Base-by-base conservation (phyloP, 2,329 filamentous ascomycete genomes). In the Phialemoniopsis sp. region DNA sequence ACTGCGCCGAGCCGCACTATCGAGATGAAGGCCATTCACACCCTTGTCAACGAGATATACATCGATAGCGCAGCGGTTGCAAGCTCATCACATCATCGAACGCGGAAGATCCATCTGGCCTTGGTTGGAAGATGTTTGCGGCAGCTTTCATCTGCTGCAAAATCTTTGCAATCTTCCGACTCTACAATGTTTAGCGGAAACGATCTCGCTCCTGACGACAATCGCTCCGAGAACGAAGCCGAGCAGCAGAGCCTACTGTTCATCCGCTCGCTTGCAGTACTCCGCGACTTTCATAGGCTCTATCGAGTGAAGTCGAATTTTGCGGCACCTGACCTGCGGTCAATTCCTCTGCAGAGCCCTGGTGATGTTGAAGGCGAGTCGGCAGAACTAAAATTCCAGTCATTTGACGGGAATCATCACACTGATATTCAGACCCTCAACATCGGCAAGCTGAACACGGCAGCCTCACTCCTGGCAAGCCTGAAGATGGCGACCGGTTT, bases 101-200 rank as follows among this genome's bases (percentile, higher is more conserved):
- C 74, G 16, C 68, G 73, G 28, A 70, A 67, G 37, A 67, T 82
- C 2, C 89, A 95, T 56, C 67, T 87, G 40, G 73, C 73, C 4
- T 67, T 95, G 16, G 83, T 90, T 8, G 72, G 82, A 48, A 78
- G 86, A 38, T 95, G 89, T 54, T 70, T 94, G 34, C 63, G 71
- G 26, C 84, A 89, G 52, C 66, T 91, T 14, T 80, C 78, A 50
- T 66, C 73, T 30, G 78, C 85, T 43, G 85, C 85, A 10, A 59
- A 64, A 14, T 70, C 63, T 33, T 58, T 88, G 38, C 79, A 76
- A 46, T 52, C 61, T 2, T 72, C 21, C 6, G 21, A 10, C 6
- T 26, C 21, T 26, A 59, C 56, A 8, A 52, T 57, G 12, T 68
- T 59, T 47, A 67, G 61, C 1, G 21, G 21, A 6, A 70, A 76